Evolutionary conservation across 1,284 basidiomycete genomes (phyloP).

Genomic region (Fomitopsis pinicola): DNA sequence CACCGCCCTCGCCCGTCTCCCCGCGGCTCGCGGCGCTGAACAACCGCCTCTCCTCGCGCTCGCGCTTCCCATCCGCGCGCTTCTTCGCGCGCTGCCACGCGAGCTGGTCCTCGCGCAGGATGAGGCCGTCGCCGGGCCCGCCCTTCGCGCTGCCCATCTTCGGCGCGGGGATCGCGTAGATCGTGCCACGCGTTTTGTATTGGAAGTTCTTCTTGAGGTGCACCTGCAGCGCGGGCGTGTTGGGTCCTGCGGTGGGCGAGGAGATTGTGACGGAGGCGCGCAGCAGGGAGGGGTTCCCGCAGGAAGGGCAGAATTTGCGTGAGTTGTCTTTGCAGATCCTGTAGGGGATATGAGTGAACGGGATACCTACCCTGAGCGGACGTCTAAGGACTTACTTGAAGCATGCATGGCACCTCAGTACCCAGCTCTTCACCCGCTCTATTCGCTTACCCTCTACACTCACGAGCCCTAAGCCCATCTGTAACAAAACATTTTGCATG

Average conservation of each 20-base stretch:
- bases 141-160: conserved; percentile 86
- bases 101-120: conserved; percentile 87
- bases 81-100: conserved; percentile 84
- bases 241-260: conserved; percentile 52
- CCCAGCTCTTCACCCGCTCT: conserved; percentile 91
- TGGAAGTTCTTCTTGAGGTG: conserved; percentile 96
- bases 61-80: conserved; percentile 63
- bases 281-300: conserved; percentile 90
- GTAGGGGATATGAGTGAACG: background rate
- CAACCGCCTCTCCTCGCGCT: conserved; percentile 77
- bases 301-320: conserved; percentile 97
- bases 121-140: conserved; percentile 75
- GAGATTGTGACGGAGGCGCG: conserved; percentile 89
- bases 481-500: conserved; percentile 96
- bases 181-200: conserved; percentile 89
- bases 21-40: conserved; percentile 59
- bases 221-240: conserved; percentile 68
- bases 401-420: conserved; percentile 96
- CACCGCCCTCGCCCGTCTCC: conserved; percentile 43
- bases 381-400: conserved; percentile 83
- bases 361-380: background rate
- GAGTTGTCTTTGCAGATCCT: conserved; percentile 96
- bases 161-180: conserved; percentile 90
- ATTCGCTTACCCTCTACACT: conserved; percentile 90
- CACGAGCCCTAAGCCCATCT: conserved; percentile 93